Conservation (phyloP, 768 basidiomycete genomes). For the Auriscalpium orientale region DNA sequence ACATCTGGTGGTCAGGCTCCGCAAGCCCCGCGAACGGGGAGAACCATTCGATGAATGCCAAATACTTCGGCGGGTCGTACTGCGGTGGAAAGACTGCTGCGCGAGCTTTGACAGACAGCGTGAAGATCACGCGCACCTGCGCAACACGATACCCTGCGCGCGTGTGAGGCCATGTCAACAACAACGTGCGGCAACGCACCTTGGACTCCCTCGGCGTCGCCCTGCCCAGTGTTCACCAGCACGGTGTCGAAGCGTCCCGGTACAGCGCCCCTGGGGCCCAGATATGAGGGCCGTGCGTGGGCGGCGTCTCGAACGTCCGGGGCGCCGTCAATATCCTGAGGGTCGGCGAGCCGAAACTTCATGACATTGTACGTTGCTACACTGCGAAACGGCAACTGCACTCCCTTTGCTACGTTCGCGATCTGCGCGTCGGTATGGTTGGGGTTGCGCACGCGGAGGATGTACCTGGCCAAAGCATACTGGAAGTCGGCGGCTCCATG, state of each 20-base stretch:
- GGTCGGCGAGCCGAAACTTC: conserved; percentile 8
- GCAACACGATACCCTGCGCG: conserved; percentile 22
- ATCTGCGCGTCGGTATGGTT: conserved; percentile 11
- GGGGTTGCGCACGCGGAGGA: too few species aligned
- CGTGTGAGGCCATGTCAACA: not conserved
- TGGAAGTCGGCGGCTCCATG: too few species aligned
- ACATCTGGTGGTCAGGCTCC: conserved; percentile 19
- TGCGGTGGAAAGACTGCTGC: too few species aligned
- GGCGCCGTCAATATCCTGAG: not conserved
- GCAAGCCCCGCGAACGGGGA: conserved; percentile 11
- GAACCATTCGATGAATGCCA: conserved; percentile 28
- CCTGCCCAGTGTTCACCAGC: conserved; percentile 13
- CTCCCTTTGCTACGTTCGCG: conserved; percentile 2
- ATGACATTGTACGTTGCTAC: conserved; percentile 27
- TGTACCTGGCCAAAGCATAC: too few species aligned
- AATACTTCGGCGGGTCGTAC: conserved; percentile 11
- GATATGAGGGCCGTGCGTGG: conserved; percentile 22
- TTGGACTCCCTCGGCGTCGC: not conserved
- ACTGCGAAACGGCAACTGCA: conserved; percentile 17
- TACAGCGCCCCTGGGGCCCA: conserved; percentile 8
- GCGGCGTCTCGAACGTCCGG: conserved; percentile 20
- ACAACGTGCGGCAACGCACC: too few species aligned
- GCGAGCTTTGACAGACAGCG: conserved; percentile 4
- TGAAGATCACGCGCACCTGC: conserved; percentile 20
- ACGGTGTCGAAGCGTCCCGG: conserved; percentile 29